phyloP scores from a whole-genome alignment of 768 basidiomycete genomes.

The Hypholoma fasciculare region DNA sequence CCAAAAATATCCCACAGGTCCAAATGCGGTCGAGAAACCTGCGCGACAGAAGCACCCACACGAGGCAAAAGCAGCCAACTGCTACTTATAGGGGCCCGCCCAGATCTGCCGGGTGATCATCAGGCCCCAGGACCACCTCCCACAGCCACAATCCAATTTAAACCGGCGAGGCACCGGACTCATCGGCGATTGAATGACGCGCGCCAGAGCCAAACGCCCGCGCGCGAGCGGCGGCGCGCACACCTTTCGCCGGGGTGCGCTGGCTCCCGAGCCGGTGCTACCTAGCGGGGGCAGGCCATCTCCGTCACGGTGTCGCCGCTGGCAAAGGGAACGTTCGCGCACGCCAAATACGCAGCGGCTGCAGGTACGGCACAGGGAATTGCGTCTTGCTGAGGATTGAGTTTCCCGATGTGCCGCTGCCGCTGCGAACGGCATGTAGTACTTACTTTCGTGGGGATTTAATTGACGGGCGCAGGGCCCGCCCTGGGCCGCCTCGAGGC shows the following conservation, averaged over 20 bases:
- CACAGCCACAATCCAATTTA: constrained; percentile 13
- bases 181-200: constrained; percentile 11
- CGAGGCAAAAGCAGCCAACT: not conserved
- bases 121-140: constrained; percentile 14
- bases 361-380: too few relatives aligned
- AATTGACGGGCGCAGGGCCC: not conserved
- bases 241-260: not conserved
- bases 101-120: constrained; percentile 6
- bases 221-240: not conserved
- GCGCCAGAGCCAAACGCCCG: not conserved
- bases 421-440: too few relatives aligned
- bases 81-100: not conserved
- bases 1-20: not conserved
- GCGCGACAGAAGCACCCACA: constrained; percentile 1
- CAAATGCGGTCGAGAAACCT: not conserved
- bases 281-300: too few relatives aligned
- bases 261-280: not conserved
- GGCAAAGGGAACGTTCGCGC: too few relatives aligned
- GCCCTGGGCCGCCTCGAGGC: not conserved
- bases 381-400: too few relatives aligned
- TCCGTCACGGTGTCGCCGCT: too few relatives aligned
- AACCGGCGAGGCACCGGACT: constrained; percentile 8
- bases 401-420: too few relatives aligned
- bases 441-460: too few relatives aligned
- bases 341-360: too few relatives aligned